These are phyloP conservation scores for Arthrobotrys entomopaga DNA, from an alignment of 2,329 filamentous ascomycete genomes.

Conservation along the genomic window DNA sequence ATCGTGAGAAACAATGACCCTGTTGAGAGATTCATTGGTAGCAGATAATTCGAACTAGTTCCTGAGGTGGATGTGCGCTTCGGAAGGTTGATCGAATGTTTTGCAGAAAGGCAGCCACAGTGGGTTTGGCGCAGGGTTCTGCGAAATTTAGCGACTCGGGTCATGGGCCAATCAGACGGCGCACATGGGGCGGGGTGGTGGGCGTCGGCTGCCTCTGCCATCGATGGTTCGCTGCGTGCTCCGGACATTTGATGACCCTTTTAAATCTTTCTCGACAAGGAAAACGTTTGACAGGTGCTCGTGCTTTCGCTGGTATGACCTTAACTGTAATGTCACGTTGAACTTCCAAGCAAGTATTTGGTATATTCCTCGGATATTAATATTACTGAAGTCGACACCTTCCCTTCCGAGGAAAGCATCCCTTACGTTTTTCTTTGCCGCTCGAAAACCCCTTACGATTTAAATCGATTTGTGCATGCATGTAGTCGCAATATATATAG, in stretches of 20 bases:
- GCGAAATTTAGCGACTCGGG: constrained; percentile 35
- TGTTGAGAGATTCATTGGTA: constrained; percentile 26
- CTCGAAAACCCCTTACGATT: no score
- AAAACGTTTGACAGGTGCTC: constrained; percentile 19
- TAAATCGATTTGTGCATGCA: no score
- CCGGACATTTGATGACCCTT: constrained; percentile 17
- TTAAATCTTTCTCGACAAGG: constrained; percentile 8
- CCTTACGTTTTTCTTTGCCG: constrained; percentile 10
- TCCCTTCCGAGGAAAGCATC: constrained; percentile 21
- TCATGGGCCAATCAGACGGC: constrained; percentile 36
- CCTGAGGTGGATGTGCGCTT: neutral
- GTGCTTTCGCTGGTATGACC: constrained; percentile 8
- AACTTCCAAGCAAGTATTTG: neutral
- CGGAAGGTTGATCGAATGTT: neutral
- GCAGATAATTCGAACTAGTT: constrained; percentile 7
- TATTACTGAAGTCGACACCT: constrained; percentile 6
- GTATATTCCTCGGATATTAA: neutral
- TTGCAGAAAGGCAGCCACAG: neutral
- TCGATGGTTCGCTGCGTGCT: constrained; percentile 19
- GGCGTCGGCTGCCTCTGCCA: neutral
- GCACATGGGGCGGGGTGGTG: neutral
- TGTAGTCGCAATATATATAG: no score
- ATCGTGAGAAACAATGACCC: constrained; percentile 12
- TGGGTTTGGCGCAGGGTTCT: neutral
- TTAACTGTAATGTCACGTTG: neutral